Conservation (phyloP, 2,329 filamentous ascomycete species). For the Fusarium sp. region DNA sequence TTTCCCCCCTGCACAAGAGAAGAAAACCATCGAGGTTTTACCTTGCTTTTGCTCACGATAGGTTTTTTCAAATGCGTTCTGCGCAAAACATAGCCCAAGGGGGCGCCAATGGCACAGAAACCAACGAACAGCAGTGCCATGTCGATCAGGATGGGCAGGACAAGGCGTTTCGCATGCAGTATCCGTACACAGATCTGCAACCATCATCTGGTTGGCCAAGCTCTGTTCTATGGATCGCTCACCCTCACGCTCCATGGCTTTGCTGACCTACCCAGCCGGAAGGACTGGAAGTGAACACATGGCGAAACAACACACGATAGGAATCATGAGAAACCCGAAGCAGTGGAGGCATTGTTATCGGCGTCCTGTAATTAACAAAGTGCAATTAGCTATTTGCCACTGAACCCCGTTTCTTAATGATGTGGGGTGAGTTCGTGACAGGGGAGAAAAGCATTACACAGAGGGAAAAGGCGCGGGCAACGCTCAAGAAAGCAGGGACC, state of each 20-base stretch:
- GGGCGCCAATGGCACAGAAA: conserved; percentile 15
- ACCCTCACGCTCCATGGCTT: conserved; percentile 10
- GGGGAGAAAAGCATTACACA: conserved; percentile 35
- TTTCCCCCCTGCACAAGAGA: not conserved
- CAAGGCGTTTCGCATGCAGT: conserved; percentile 23
- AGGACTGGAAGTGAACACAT: conserved; percentile 12
- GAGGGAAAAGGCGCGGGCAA: conserved; percentile 39
- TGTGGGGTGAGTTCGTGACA: conserved; percentile 43
- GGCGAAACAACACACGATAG: conserved; percentile 12
- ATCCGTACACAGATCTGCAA: conserved; percentile 39
- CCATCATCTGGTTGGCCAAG: conserved; percentile 30
- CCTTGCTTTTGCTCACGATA: not conserved
- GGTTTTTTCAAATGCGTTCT: not conserved
- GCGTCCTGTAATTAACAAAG: conserved; percentile 18
- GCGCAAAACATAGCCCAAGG: not conserved
- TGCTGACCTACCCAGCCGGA: conserved; percentile 20
- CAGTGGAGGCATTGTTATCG: conserved; percentile 16
- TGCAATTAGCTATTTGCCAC: conserved; percentile 37
- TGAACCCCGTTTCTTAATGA: conserved; percentile 28
- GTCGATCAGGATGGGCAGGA: conserved; percentile 28
- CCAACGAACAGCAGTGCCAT: conserved; percentile 14
- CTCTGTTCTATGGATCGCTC: conserved; percentile 34
- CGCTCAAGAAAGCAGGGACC: conserved; percentile 18
- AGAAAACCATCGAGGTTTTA: not conserved
- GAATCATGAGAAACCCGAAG: conserved; percentile 10